These are phyloP conservation scores for Kodamaea ohmeri DNA, from an alignment of 1,139 yeast species.

Conservation along the genomic window DNA sequence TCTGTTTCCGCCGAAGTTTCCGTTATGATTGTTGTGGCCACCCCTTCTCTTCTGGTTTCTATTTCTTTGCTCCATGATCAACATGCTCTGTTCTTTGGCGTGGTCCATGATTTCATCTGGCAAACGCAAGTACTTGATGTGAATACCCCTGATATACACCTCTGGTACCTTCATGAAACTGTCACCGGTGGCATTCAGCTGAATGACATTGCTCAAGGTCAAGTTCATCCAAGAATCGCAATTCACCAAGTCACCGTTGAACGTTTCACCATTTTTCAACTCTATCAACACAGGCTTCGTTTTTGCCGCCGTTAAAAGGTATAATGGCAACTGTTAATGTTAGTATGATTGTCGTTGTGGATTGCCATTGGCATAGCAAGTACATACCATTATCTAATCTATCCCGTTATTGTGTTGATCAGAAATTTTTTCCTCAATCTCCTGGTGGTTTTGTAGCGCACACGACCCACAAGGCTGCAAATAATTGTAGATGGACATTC, in stretches of 20 bases:
- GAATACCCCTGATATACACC: constrained; percentile 82
- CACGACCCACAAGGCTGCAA: constrained; percentile 7
- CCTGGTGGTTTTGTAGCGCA: constrained; percentile 6
- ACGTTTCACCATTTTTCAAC: constrained; percentile 86
- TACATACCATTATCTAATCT: constrained; percentile 10
- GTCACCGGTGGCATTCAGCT: constrained; percentile 68
- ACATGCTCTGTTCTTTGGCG: constrained; percentile 65
- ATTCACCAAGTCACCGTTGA: constrained; percentile 79
- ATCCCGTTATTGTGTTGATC: constrained; percentile 8
- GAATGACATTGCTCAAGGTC: constrained; percentile 75
- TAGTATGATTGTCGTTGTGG: constrained; percentile 17
- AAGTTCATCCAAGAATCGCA: constrained; percentile 97
- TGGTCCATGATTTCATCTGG: constrained; percentile 72
- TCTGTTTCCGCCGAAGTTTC: constrained; percentile 14
- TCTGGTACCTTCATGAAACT: constrained; percentile 68
- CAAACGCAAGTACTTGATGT: constrained; percentile 48
- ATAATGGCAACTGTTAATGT: constrained; percentile 72
- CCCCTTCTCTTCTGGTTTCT: constrained; percentile 48
- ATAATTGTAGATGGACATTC: no score
- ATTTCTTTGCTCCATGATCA: constrained; percentile 52
- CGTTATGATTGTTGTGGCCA: constrained; percentile 12
- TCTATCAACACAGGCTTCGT: constrained; percentile 88
- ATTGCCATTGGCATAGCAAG: not conserved
- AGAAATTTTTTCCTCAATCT: constrained; percentile 8
- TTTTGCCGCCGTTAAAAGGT: constrained; percentile 85